Conservation (phyloP, 2,329 filamentous ascomycete genomes). For the Penicillium rolfsii region DNA sequence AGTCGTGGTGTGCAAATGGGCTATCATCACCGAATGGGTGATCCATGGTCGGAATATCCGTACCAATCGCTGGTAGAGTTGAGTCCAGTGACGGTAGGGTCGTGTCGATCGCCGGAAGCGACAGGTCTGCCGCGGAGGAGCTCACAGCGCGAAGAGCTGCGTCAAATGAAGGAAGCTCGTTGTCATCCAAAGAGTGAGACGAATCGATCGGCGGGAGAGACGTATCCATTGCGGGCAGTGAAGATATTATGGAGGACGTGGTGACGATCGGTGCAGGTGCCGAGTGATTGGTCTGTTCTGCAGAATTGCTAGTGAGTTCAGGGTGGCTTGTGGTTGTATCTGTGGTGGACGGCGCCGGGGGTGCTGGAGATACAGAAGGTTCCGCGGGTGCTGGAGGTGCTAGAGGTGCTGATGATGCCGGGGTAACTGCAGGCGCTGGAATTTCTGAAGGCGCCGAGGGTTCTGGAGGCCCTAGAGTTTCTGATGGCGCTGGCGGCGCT, state of each 20-base stretch:
- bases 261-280: conserved; percentile 17
- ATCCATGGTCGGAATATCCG: conserved; percentile 39
- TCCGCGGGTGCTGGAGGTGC: background rate
- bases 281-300: background rate
- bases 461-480: background rate
- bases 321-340: conserved; percentile 5
- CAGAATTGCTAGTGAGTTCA: background rate
- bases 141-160: conserved; percentile 26
- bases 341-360: background rate
- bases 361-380: background rate
- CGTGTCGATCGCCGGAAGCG: conserved; percentile 34
- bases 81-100: conserved; percentile 33
- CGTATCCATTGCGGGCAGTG: conserved; percentile 32
- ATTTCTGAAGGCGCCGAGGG: background rate
- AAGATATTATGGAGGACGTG: conserved; percentile 23
- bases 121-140: conserved; percentile 26
- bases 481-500: conserved; percentile 6
- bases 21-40: conserved; percentile 29
- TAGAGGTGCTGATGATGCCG: too few relatives aligned
- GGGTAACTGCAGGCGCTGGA: background rate
- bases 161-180: conserved; percentile 31
- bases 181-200: conserved; percentile 33
- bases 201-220: conserved; percentile 28
- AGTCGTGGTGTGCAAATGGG: conserved; percentile 25
- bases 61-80: conserved; percentile 36